Percentiles rank a stretch among this genome's conserved stretches.
Conservation (phyloP, 1,139 yeast genomes). For the Magnusiomyces fungicola region DNA sequence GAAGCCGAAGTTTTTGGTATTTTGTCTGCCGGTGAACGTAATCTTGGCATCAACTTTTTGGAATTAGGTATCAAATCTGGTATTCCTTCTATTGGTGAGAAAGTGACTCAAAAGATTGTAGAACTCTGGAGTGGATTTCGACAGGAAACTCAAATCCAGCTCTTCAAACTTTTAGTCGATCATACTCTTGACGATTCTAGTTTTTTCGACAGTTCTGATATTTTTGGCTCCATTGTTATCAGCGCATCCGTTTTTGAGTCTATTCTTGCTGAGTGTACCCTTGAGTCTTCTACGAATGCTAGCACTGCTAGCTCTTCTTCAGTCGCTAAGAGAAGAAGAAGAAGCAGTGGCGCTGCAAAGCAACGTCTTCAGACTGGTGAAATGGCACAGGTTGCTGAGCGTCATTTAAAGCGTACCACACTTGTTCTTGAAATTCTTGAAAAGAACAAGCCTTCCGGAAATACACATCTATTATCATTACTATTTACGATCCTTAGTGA, state of each 20-base stretch:
- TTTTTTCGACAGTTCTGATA: constrained; percentile 47
- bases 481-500: constrained; percentile 71
- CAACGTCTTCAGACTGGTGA: constrained; percentile 65
- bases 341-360: constrained; percentile 70
- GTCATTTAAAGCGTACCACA: constrained; percentile 71
- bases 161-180: constrained; percentile 58
- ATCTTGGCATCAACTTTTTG: constrained; percentile 54
- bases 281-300: constrained; percentile 31
- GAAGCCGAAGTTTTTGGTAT: constrained; percentile 50
- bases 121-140: constrained; percentile 50
- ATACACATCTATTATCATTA: constrained; percentile 43
- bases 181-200: constrained; percentile 38
- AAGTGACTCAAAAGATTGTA: constrained; percentile 47
- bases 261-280: constrained; percentile 45
- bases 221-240: constrained; percentile 44
- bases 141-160: constrained; percentile 47
- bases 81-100: constrained; percentile 44
- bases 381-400: constrained; percentile 64
- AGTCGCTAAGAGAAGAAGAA: constrained; percentile 47
- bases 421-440: constrained; percentile 75
- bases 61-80: constrained; percentile 42
- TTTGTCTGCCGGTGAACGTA: constrained; percentile 52
- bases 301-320: constrained; percentile 44
- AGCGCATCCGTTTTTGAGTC: constrained; percentile 43
- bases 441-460: constrained; percentile 40